Evolutionary conservation across 495 filamentous ascomycete genomes (phyloP).

Genomic region (Aspergillus cavernicola): DNA sequence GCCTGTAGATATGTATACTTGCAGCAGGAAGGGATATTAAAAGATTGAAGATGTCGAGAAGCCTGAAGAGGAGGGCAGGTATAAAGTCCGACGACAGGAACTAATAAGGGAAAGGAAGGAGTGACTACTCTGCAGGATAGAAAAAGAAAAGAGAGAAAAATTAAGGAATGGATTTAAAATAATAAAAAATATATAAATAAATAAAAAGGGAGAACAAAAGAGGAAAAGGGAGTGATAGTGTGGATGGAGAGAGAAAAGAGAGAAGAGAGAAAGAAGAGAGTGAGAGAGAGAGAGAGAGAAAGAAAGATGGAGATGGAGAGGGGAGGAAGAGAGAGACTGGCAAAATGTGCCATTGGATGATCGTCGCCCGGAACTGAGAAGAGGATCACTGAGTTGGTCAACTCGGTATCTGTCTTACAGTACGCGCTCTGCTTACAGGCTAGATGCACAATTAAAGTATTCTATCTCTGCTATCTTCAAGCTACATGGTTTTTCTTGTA

Average conservation of each 20-base stretch:
- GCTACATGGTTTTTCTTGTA: too few species aligned
- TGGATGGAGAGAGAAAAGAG: constrained; percentile 8
- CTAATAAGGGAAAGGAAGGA: constrained; percentile 20
- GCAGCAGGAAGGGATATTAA: constrained; percentile 15
- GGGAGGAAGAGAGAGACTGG: constrained; percentile 12
- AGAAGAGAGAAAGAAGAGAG: constrained; percentile 12
- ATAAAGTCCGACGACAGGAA: constrained; percentile 18
- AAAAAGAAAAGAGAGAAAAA: constrained; percentile 13
- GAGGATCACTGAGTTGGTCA: constrained; percentile 9
- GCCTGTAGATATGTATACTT: constrained; percentile 14
- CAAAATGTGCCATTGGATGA: constrained; percentile 17
- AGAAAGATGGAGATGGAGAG: too few species aligned
- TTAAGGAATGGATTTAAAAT: constrained; percentile 9
- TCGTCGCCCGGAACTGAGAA: constrained; percentile 20
- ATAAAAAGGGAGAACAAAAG: constrained; percentile 19
- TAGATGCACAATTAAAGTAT: constrained; percentile 5
- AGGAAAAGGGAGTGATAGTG: constrained; percentile 19
- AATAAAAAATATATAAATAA: constrained; percentile 4
- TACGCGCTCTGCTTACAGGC: constrained; percentile 10
- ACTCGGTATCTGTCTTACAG: constrained; percentile 20
- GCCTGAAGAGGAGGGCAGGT: constrained; percentile 10
- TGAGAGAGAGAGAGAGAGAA: constrained; percentile 19
- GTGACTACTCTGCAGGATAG: constrained; percentile 16
- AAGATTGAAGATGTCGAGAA: constrained; percentile 9
- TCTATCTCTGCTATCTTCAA: background rate